Conservation (phyloP, 2,329 filamentous ascomycete species). For the Sphaceloma murrayae region DNA sequence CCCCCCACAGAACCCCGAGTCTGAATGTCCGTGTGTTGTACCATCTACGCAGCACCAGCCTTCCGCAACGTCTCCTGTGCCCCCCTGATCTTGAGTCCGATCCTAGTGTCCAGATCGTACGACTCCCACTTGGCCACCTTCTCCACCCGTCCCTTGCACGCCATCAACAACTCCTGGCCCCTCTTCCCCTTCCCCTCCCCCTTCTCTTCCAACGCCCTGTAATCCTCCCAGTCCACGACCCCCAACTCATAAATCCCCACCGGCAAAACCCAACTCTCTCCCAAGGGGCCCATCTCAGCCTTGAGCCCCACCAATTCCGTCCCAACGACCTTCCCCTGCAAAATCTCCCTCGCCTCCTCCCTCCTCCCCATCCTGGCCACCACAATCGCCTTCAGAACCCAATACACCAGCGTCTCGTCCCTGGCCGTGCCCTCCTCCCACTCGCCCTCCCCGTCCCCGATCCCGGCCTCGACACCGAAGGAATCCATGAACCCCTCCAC, state of each 20-base stretch:
- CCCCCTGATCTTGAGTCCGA: slow-evolving; percentile 64
- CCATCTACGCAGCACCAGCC: slow-evolving; percentile 1
- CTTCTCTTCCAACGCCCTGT: neutral
- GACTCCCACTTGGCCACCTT: slow-evolving; percentile 60
- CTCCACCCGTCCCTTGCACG: slow-evolving; percentile 56
- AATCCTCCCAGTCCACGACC: slow-evolving; percentile 67
- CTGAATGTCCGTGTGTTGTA: too few species aligned
- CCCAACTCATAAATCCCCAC: slow-evolving; percentile 80
- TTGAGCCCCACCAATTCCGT: slow-evolving; percentile 48
- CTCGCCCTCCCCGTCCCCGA: slow-evolving; percentile 38
- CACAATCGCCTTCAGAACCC: slow-evolving; percentile 57
- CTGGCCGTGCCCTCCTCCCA: slow-evolving; percentile 41
- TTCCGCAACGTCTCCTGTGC: slow-evolving; percentile 53
- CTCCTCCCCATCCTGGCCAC: slow-evolving; percentile 54
- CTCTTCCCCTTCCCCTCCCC: slow-evolving; percentile 31
- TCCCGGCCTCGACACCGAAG: slow-evolving; percentile 37
- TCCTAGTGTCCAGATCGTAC: slow-evolving; percentile 62
- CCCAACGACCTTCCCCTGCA: slow-evolving; percentile 54
- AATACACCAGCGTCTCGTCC: slow-evolving; percentile 56
- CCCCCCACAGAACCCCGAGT: too few species aligned
- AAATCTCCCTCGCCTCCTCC: slow-evolving; percentile 54
- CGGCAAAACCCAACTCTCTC: slow-evolving; percentile 62
- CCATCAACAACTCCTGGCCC: slow-evolving; percentile 42
- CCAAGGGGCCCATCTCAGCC: slow-evolving; percentile 40
- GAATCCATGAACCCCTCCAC: slow-evolving; percentile 65